Evolutionary conservation across 2,329 filamentous ascomycete species (phyloP).

Genomic region (Neopestalotiopsis rosae): DNA sequence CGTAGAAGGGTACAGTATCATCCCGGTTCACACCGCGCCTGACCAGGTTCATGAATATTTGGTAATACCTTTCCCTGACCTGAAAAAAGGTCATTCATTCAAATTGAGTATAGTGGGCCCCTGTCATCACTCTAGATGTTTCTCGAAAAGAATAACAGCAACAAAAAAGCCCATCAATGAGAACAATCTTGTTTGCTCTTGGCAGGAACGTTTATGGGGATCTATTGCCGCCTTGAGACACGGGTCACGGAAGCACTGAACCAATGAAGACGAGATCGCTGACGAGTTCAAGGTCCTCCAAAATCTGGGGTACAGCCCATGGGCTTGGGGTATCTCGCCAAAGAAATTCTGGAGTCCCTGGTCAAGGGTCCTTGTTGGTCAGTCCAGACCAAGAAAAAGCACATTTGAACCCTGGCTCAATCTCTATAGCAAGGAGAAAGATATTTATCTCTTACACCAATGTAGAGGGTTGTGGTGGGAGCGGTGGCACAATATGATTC

Average conservation of each 20-base stretch:
- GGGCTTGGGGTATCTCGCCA: not conserved
- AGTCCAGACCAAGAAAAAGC: not conserved
- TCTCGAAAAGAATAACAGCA: not conserved
- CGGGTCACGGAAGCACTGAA: not conserved
- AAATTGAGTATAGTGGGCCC: not conserved
- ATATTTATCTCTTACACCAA: not conserved
- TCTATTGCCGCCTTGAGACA: not conserved
- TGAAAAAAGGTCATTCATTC: not conserved
- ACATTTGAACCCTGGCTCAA: not conserved
- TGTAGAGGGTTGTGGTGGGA: not conserved
- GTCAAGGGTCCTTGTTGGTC: not conserved
- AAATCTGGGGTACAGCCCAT: constrained; percentile 6
- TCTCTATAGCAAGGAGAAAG: not conserved
- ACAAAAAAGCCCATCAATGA: constrained; percentile 7
- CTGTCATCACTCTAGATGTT: not conserved
- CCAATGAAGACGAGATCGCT: constrained; percentile 9
- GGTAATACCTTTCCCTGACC: not conserved
- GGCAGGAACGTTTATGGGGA: constrained; percentile 12
- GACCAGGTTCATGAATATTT: not conserved
- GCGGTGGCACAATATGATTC: not conserved
- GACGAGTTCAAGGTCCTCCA: constrained; percentile 4
- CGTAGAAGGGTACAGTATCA: not conserved
- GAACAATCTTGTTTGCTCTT: constrained; percentile 11
- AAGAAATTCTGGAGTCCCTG: not conserved
- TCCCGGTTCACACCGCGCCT: not conserved